A percentile compares a stretch with the other conserved stretches of the same genome.
Conservation (phyloP, 2,329 filamentous ascomycete species). For the Alternaria triticimaculans region DNA sequence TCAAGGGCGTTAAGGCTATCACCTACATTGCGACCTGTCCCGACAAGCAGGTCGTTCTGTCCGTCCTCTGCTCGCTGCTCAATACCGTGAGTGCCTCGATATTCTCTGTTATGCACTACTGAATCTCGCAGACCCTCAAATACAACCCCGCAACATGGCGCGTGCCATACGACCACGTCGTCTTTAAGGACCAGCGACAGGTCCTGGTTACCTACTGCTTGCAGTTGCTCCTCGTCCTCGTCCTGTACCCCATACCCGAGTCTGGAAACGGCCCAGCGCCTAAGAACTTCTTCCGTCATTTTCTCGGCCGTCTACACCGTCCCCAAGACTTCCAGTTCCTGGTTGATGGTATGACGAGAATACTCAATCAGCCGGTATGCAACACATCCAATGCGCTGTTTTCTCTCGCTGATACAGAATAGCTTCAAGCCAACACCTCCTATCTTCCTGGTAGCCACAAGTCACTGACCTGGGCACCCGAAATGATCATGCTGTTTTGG, state of each 20-base stretch:
- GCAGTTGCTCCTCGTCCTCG: conserved; percentile 83
- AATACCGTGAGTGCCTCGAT: conserved; percentile 74
- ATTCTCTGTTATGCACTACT: conserved; percentile 9
- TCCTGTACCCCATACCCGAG: conserved; percentile 89
- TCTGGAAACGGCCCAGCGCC: conserved; percentile 67
- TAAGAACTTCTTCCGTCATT: conserved; percentile 95
- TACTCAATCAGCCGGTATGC: conserved; percentile 81
- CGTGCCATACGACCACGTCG: conserved; percentile 90
- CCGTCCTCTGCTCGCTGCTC: conserved; percentile 86
- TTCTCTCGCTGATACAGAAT: conserved; percentile 26
- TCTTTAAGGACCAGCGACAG: conserved; percentile 90
- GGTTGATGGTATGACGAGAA: conserved; percentile 89
- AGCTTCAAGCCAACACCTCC: conserved; percentile 83
- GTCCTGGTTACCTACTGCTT: conserved; percentile 89
- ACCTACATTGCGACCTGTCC: conserved; percentile 88
- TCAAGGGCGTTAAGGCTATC: conserved; percentile 80
- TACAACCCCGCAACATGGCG: conserved; percentile 95
- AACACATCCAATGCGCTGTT: no score
- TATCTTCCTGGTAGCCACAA: conserved; percentile 87
- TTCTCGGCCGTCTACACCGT: conserved; percentile 85
- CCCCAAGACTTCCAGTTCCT: conserved; percentile 98
- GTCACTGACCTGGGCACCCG: conserved; percentile 84
- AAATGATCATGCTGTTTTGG: conserved; percentile 98
- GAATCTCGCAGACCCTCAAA: conserved; percentile 75
- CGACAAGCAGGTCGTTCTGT: conserved; percentile 91